Evolutionary conservation across 768 basidiomycete species (phyloP), one percentile per base, ranked within the genome.

Genomic region (Xanthoconium stramineum): DNA sequence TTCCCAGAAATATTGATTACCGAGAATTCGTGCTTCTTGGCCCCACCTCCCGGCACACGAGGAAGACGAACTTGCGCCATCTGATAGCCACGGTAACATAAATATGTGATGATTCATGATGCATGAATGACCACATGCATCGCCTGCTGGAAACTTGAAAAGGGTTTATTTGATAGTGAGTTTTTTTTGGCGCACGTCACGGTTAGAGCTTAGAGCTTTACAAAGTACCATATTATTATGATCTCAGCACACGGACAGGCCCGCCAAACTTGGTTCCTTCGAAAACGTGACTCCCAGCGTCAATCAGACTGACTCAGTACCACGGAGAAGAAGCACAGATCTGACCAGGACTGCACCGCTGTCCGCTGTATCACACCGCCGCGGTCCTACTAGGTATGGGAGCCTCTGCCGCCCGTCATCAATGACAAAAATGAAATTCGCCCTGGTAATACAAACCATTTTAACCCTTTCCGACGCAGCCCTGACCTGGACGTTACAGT

Each of bases 121-220:
- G n/a, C 36, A 19, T 10, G 39, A 42, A 42, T 19, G 45, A 40
- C 47, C 43, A 35, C 47, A 28, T 29, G 39, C 33, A 24, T 49
- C 42, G 42, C 49, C 40, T 42, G 49, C 24, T 24, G 43, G 58
- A 60, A 61, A 44, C 28, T 52, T 24, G 40, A 32, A 47, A 28
- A 36, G 43, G n/a, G 44, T 42, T 59, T 38, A 24, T 55, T 45
- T 50, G 44, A 45, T 48, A 39, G 56, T 53, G 50, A 50, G 46
- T 40, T 55, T 58, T 29, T 28, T 44, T 28, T 50, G 46, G 51
- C n/a, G 20, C 29, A 32, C 33, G 24, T 40, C 44, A n/a, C 30
- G 28, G 20, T 37, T 43, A 44, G 40, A 7, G 29, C 46, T 35
- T 6, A 33, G 33, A 9, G 4, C 24, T 24, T 24, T 24, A 4